phyloP scores from a whole-genome alignment of 257 asterid species.

The Solanum bulbocastanum region DNA sequence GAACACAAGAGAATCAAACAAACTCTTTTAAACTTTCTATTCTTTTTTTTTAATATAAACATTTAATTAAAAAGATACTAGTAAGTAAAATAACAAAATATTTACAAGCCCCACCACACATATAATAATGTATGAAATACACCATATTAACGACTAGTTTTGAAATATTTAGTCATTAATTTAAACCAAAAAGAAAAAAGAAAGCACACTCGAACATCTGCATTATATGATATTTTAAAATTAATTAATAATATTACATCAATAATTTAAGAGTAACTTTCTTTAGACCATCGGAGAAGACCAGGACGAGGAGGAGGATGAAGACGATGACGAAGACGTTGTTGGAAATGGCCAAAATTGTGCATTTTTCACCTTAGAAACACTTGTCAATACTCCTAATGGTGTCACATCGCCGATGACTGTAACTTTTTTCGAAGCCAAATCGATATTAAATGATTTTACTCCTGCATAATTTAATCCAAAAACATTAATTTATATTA shows the following conservation, averaged over 20 bases:
- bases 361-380: constrained; percentile 75
- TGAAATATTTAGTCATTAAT: background rate
- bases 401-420: constrained; percentile 67
- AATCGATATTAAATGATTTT: constrained; percentile 63
- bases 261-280: constrained; percentile 5
- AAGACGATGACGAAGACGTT: constrained; percentile 7
- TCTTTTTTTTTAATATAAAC: background rate
- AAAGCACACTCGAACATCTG: background rate
- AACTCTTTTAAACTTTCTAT: background rate
- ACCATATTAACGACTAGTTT: background rate
- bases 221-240: background rate
- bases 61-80: background rate
- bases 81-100: background rate
- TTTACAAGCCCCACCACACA: background rate
- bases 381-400: constrained; percentile 51
- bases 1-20: constrained; percentile 4
- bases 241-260: background rate
- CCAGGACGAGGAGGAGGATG: constrained; percentile 14
- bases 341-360: constrained; percentile 67
- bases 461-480: constrained; percentile 43
- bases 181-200: background rate
- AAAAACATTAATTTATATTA: background rate
- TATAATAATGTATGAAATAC: background rate
- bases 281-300: background rate
- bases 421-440: constrained; percentile 66